Evolutionary conservation across 2,329 filamentous ascomycete genomes (phyloP), one percentile per base, ranked within the genome.

Genomic region (Fusarium subtropicale): DNA sequence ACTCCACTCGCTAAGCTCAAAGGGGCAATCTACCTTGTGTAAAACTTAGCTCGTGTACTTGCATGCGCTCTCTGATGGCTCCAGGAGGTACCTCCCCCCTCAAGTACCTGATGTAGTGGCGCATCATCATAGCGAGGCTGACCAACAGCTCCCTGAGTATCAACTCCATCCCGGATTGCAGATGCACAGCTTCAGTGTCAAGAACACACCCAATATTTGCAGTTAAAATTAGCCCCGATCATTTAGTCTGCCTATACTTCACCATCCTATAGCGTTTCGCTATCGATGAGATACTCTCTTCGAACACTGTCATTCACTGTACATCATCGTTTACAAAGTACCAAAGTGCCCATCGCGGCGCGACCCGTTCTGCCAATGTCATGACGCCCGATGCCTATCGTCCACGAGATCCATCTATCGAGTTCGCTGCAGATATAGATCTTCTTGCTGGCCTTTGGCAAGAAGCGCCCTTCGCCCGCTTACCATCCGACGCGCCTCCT

Each of bases 401-500:
- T 59, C 60, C 57, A 41, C 58, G 63, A 56, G 63, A 57, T 53
- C 44, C 60, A 53, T 59, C 64, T 38, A 60, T 60, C 18, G 72
- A 73, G 66, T 73, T 71, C 64, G 69, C 59, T 72, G 47, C 75
- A 53, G 84, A 86, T 30, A 72, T 79, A 31, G 85, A 87, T 59
- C 74, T 89, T 51, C 76, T 89, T 22, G 84, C 84, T 51, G 86
- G 85, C 13, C 82, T 91, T 33, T 91, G 88, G 88, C 85, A 88
- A 68, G 83, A 87, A 56, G 86, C 86, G 5, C 84, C 85, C 3
- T 90, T 90, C 71, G 82, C 86, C 41, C 83, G 84, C 53, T 79
- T 91, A 42, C 89, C 89, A 3, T 75, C 79, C 56, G 88, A 90
- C 80, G 88, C 88, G 58, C 89, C 89, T 2, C 73, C 79, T 22